phyloP scores from a whole-genome alignment of 2,329 filamentous ascomycete species.

The Myrmaecium sp. region DNA sequence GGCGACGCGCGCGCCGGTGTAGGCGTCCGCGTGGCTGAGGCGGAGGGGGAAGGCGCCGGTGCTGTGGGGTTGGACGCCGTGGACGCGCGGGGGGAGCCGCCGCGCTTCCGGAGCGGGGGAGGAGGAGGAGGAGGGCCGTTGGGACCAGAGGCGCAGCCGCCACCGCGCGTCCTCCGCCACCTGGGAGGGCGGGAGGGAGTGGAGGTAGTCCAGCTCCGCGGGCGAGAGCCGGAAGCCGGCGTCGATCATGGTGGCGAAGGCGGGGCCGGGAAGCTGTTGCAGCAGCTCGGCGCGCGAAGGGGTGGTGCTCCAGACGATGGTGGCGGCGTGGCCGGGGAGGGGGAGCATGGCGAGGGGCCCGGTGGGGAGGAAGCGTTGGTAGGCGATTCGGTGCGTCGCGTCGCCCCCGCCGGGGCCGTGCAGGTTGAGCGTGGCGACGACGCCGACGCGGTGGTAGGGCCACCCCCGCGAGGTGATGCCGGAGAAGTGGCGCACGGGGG shows the following conservation, averaged over 20 bases:
- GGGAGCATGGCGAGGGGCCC: conserved; percentile 86
- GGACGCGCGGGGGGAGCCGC: conserved; percentile 45
- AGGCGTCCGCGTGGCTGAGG: conserved; percentile 85
- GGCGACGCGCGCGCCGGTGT: conserved; percentile 77
- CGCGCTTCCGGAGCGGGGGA: conserved; percentile 6
- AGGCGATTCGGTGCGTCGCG: conserved; percentile 51
- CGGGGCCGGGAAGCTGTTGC: conserved; percentile 52
- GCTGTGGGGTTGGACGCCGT: conserved; percentile 58
- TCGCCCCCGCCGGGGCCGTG: conserved; percentile 31
- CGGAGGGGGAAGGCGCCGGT: conserved; percentile 83
- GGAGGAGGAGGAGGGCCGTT: conserved; percentile 47
- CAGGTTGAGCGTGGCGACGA: conserved; percentile 75
- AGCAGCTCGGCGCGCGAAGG: conserved; percentile 61
- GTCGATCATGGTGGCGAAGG: conserved; percentile 81
- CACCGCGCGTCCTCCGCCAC: conserved; percentile 54
- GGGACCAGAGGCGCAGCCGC: conserved; percentile 47
- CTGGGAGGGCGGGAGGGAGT: conserved; percentile 37
- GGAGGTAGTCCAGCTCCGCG: conserved; percentile 70
- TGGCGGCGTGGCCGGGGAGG: conserved; percentile 65
- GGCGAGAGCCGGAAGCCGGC: conserved; percentile 73
- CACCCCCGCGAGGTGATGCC: conserved; percentile 74
- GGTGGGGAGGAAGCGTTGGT: conserved; percentile 86
- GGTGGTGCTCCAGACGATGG: conserved; percentile 89
- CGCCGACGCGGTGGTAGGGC: conserved; percentile 81
- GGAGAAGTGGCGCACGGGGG: conserved; percentile 78